These are phyloP conservation scores for Allantophomopsis lycopodina DNA, from an alignment of 2,329 filamentous ascomycete species.

Conservation along the genomic window DNA sequence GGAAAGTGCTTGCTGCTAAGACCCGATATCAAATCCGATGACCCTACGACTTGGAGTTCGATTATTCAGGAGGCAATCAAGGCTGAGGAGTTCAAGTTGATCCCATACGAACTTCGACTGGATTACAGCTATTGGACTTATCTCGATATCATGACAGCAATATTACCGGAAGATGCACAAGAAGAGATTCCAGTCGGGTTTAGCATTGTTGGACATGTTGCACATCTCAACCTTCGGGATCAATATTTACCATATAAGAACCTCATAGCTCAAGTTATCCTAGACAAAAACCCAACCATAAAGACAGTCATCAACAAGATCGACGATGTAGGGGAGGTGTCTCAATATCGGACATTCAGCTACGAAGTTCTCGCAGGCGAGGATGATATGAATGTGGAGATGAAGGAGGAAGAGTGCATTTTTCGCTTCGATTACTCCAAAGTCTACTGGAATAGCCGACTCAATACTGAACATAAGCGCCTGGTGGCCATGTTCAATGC, in stretches of 20 bases:
- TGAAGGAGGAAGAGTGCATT: constrained; percentile 70
- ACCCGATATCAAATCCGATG: constrained; percentile 11
- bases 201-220: constrained; percentile 80
- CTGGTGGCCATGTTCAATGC: constrained; percentile 63
- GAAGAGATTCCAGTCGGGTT: constrained; percentile 78
- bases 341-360: constrained; percentile 78
- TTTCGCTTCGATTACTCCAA: constrained; percentile 92
- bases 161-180: constrained; percentile 68
- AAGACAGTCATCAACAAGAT: constrained; percentile 93
- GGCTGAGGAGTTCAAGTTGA: constrained; percentile 51
- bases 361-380: constrained; percentile 82
- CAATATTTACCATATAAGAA: constrained; percentile 76
- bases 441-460: constrained; percentile 94
- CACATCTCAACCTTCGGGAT: constrained; percentile 80
- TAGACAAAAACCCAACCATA: constrained; percentile 77
- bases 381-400: constrained; percentile 70
- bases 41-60: constrained; percentile 63
- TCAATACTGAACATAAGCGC: constrained; percentile 79
- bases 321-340: constrained; percentile 74
- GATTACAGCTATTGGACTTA: constrained; percentile 83
- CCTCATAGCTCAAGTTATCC: constrained; percentile 70
- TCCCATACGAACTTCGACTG: constrained; percentile 63
- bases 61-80: constrained; percentile 55
- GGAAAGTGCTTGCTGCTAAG: constrained; percentile 46
- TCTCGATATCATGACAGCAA: constrained; percentile 69